Base-by-base conservation (phyloP, 495 filamentous ascomycete species). In the Pyrenopolyporus hunteri region DNA sequence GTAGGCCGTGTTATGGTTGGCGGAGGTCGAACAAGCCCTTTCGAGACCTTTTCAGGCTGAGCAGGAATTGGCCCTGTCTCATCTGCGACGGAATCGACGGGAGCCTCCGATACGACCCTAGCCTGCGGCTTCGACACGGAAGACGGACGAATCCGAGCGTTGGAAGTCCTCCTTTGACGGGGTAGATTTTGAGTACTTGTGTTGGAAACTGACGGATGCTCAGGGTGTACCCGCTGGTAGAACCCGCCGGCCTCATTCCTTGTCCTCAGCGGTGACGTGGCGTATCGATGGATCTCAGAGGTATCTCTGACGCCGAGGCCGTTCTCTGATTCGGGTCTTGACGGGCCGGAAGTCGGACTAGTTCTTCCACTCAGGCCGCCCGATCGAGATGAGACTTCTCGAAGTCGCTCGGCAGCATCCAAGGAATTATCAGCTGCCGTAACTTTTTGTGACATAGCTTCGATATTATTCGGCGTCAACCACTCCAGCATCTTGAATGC, bases 401-500 rank as follows among this genome's bases (percentile, higher is more conserved):
- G 52, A 39, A 48, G 11, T 13, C 49, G 51, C 13, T 44, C 49
- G 11, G 32, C 47, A 17, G 51, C 40, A 25, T 62, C 47, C 2
- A 44, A n/a, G 14, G 31, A 29, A 19, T 23, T 39, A 13, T 50
- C 52, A 13, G 51, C 37, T 1, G 47, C 44, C 35, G 57, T 55
- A n/a, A 66, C 44, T 52, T 63, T 75, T 10, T 69, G 58, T 5
- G 72, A 70, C 70, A 81, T 71, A 6, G 75, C 73, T 37, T 78
- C 74, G 11, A 82, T 64, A 28, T 71, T 77, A 36, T 73, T 75
- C 7, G 87, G 82, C 10, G 87, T 85, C 31, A 90, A 76, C 88
- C 88, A 92, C 70, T 92, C 89, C 22, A 93, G 75, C 85, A 93
- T 89, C 51, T 87, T 87, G 59, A 92, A 80, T 3, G 90, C 82